Percentiles rank a stretch among this genome's conserved stretches.
Conservation (phyloP, 257 asterid genomes). For the Verbascum thapsus region DNA sequence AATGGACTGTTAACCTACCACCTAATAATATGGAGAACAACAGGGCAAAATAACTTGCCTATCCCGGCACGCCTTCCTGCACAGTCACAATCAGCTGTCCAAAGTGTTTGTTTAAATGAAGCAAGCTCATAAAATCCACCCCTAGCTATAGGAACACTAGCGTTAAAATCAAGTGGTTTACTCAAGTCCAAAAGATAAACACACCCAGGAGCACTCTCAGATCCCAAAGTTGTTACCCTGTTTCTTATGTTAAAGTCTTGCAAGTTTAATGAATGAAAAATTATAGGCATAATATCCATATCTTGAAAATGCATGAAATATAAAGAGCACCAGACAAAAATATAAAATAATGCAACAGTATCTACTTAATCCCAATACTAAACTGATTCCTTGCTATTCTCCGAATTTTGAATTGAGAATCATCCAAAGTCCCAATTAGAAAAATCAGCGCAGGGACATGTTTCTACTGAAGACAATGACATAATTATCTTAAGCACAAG, state of each 20-base stretch:
- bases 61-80: slow-evolving; percentile 59
- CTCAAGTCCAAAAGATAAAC: slow-evolving; percentile 67
- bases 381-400: slow-evolving; percentile 1
- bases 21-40: slow-evolving; percentile 17
- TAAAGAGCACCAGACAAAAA: slow-evolving; percentile 4
- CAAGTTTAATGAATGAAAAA: slow-evolving; percentile 27
- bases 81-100: slow-evolving; percentile 75
- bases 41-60: slow-evolving; percentile 54
- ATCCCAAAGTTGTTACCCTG: slow-evolving; percentile 86
- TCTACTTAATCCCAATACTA: slow-evolving; percentile 13
- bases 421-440: slow-evolving; percentile 11
- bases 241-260: slow-evolving; percentile 42
- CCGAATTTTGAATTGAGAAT: slow-evolving; percentile 21
- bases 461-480: background rate
- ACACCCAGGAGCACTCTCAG: slow-evolving; percentile 68
- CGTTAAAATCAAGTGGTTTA: slow-evolving; percentile 50
- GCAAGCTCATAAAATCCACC: slow-evolving; percentile 42
- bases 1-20: background rate
- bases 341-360: slow-evolving; percentile 17
- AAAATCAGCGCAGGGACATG: background rate
- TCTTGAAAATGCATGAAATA: slow-evolving; percentile 2
- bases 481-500: slow-evolving; percentile 15
- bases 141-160: slow-evolving; percentile 27
- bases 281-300: slow-evolving; percentile 6
- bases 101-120: slow-evolving; percentile 60